These are phyloP conservation scores for Aristolochia fimbriata DNA, from an alignment of 164 flowering plant genomes.

Conservation along the genomic window DNA sequence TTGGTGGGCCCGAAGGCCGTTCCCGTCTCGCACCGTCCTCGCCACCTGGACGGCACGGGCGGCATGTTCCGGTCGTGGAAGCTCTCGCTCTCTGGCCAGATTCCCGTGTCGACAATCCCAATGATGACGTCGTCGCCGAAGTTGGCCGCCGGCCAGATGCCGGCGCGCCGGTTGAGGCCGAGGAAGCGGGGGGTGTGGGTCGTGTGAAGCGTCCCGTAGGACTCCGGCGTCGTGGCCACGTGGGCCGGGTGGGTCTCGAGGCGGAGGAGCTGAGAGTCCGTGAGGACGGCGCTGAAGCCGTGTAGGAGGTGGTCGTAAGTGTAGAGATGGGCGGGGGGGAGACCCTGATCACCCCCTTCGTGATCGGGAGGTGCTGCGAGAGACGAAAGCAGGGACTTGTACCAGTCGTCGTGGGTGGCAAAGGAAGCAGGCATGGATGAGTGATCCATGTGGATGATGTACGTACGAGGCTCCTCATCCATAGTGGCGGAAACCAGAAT, in stretches of 20 bases:
- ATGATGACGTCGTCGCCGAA: constrained; percentile 13
- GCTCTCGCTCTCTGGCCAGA: constrained; percentile 41
- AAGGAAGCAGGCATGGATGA: constrained; percentile 9
- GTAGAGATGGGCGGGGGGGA: constrained; percentile 1
- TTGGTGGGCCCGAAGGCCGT: neutral
- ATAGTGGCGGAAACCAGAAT: neutral
- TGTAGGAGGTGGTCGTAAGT: constrained; percentile 8
- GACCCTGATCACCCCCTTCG: neutral
- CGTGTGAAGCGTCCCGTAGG: constrained; percentile 6
- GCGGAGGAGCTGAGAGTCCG: constrained; percentile 6
- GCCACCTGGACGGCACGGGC: constrained; percentile 31
- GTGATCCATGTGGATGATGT: neutral
- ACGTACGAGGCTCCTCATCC: constrained; percentile 17
- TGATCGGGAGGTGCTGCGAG: neutral
- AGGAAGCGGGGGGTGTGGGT: constrained; percentile 13
- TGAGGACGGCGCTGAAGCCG: constrained; percentile 10
- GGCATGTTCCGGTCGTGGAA: constrained; percentile 28
- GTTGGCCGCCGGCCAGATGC: constrained; percentile 6
- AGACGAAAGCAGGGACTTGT: constrained; percentile 2
- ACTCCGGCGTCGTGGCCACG: constrained; percentile 10
- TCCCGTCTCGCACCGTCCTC: constrained; percentile 28
- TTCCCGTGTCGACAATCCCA: constrained; percentile 19
- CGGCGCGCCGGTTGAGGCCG: constrained; percentile 4
- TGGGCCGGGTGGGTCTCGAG: constrained; percentile 8
- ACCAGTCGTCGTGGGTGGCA: constrained; percentile 8